Percentiles rank a stretch among this genome's conserved stretches.
These are phyloP conservation scores for Suillus placidus DNA, from an alignment of 768 basidiomycete species.

Conservation along the genomic window DNA sequence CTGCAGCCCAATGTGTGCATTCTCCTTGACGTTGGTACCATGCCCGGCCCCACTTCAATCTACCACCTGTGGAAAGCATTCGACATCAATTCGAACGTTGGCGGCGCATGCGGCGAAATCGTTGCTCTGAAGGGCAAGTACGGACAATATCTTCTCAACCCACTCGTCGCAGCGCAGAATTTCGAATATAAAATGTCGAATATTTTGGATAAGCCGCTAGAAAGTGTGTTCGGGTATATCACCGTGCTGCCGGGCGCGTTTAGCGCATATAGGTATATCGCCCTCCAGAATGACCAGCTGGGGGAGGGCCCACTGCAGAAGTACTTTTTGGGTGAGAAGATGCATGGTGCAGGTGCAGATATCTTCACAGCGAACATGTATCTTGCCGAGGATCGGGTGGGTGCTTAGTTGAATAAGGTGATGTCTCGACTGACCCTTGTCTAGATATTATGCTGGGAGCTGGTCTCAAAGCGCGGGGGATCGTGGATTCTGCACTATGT, in stretches of 20 bases:
- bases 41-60: conserved; percentile 85
- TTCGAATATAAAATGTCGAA: conserved; percentile 96
- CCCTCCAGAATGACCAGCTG: conserved; percentile 79
- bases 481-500: conserved; percentile 96
- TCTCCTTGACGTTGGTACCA: conserved; percentile 84
- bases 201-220: conserved; percentile 90
- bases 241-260: conserved; percentile 93
- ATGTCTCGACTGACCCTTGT: conserved; percentile 18
- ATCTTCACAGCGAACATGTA: conserved; percentile 98
- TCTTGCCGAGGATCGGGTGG: conserved; percentile 82
- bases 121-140: conserved; percentile 89
- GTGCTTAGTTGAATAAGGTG: conserved; percentile 21
- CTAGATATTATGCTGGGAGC: conserved; percentile 94
- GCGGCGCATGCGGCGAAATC: conserved; percentile 95
- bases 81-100: conserved; percentile 88
- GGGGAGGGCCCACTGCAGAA: conserved; percentile 92
- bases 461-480: conserved; percentile 90
- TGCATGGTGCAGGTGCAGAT: conserved; percentile 86
- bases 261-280: conserved; percentile 89
- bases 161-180: conserved; percentile 88
- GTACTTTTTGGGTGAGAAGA: conserved; percentile 96
- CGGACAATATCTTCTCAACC: conserved; percentile 78
- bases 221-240: conserved; percentile 91
- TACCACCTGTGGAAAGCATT: conserved; percentile 97
- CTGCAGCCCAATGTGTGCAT: conserved; percentile 92